phyloP scores from a whole-genome alignment of 2,329 filamentous ascomycete species.

The Colletotrichum sp. region DNA sequence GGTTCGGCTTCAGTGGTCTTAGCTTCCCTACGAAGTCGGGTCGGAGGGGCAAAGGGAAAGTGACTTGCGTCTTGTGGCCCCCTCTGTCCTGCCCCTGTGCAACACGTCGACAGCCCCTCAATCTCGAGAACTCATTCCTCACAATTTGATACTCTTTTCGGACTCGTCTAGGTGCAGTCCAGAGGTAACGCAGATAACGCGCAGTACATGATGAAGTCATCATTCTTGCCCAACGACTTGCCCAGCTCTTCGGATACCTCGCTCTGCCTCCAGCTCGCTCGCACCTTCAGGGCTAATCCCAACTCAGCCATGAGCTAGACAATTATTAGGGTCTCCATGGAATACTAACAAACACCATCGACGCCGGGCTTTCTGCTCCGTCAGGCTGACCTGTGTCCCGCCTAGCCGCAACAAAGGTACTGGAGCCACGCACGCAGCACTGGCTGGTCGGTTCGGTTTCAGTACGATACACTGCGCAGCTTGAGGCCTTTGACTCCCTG shows the following conservation, averaged over 20 bases:
- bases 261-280: not conserved
- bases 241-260: not conserved
- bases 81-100: not conserved
- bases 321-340: slow-evolving; percentile 3
- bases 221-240: not conserved
- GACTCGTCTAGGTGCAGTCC: not conserved
- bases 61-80: not conserved
- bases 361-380: slow-evolving; percentile 2
- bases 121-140: not conserved
- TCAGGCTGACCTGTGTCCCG: not conserved
- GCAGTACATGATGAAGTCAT: not conserved
- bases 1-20: not conserved
- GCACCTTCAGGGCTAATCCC: not conserved
- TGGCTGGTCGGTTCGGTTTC: not conserved
- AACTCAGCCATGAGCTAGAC: not conserved
- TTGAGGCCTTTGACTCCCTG: not conserved
- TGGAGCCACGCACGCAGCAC: slow-evolving; percentile 8
- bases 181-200: not conserved
- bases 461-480: not conserved
- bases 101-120: not conserved
- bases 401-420: not conserved
- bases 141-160: not conserved
- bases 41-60: not conserved
- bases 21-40: not conserved
- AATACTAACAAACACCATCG: not conserved